phyloP scores from a whole-genome alignment of 2,329 filamentous ascomycete genomes.

The Colletotrichum godetiae region DNA sequence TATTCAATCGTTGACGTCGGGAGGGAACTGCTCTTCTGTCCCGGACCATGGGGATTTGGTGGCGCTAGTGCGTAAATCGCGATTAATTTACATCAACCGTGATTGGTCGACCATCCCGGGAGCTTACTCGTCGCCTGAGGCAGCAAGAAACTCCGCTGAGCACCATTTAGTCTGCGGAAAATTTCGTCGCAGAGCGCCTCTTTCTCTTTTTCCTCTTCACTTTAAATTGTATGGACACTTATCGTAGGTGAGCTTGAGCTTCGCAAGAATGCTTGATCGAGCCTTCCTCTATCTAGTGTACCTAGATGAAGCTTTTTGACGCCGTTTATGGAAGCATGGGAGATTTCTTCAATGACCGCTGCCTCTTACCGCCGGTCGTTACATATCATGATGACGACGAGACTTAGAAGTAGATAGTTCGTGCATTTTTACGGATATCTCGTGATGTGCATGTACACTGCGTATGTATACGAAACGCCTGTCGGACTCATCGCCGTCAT shows the following conservation, averaged over 20 bases:
- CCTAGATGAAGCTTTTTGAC: conserved; percentile 66
- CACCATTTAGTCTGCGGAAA: conserved; percentile 31
- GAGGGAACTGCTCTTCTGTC: conserved; percentile 50
- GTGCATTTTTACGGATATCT: neutral
- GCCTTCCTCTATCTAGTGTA: conserved; percentile 80
- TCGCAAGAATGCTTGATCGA: conserved; percentile 62
- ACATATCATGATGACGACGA: conserved; percentile 57
- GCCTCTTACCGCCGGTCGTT: conserved; percentile 81
- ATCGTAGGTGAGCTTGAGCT: conserved; percentile 77
- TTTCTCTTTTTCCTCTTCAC: conserved; percentile 54
- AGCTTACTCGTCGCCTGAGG: conserved; percentile 51
- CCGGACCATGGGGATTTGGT: conserved; percentile 45
- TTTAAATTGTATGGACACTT: conserved; percentile 76
- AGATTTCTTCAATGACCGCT: conserved; percentile 71
- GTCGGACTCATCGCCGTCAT: too few species aligned
- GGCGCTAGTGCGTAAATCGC: conserved; percentile 48
- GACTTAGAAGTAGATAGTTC: neutral
- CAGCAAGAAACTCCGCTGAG: conserved; percentile 16
- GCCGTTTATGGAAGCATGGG: conserved; percentile 79
- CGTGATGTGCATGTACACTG: neutral
- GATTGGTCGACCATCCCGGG: conserved; percentile 49
- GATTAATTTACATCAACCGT: conserved; percentile 57
- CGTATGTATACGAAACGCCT: too few species aligned
- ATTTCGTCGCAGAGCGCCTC: conserved; percentile 37
- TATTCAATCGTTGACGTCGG: conserved; percentile 55